A percentile compares a stretch with the other conserved stretches of the same genome.
Conservation (phyloP, 805 yeast genomes). For the Blastobotrys muscicola region DNA sequence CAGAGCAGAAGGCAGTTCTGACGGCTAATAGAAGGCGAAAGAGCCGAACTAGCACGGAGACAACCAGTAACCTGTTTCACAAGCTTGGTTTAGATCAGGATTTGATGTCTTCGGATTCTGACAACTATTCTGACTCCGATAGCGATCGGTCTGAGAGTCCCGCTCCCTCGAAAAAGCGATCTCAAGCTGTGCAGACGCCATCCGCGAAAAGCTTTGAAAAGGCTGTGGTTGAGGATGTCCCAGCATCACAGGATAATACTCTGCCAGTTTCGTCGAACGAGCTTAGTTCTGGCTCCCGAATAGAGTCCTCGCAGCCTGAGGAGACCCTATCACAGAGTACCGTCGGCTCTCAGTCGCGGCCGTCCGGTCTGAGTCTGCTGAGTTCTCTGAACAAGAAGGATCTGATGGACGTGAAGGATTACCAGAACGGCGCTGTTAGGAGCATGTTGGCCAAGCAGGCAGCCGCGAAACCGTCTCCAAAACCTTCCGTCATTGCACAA, state of each 20-base stretch:
- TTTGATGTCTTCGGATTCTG: conserved; percentile 3
- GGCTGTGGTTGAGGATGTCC: no score
- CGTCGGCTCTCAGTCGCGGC: no score
- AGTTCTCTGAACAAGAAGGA: conserved; percentile 5
- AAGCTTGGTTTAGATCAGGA: not conserved
- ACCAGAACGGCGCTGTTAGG: not conserved
- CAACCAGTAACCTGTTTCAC: no score
- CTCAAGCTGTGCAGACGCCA: conserved; percentile 10
- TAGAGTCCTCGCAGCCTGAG: no score
- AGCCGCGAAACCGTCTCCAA: no score
- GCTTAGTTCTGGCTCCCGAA: no score
- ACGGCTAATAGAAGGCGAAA: no score
- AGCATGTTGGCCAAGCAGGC: not conserved
- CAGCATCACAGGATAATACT: no score
- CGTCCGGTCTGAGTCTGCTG: conserved; percentile 1
- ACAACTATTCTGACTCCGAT: conserved; percentile 9
- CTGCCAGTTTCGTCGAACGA: no score
- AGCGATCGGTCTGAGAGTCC: conserved; percentile 12
- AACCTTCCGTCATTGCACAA: not conserved
- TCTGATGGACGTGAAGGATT: conserved; percentile 1
- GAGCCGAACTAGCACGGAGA: no score
- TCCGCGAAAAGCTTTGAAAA: conserved; percentile 3
- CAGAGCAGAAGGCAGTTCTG: no score
- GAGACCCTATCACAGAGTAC: no score
- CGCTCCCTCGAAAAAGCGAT: conserved; percentile 8